Evolutionary conservation across 2,329 filamentous ascomycete genomes (phyloP).

Genomic region (Metarhizium guizhouense): DNA sequence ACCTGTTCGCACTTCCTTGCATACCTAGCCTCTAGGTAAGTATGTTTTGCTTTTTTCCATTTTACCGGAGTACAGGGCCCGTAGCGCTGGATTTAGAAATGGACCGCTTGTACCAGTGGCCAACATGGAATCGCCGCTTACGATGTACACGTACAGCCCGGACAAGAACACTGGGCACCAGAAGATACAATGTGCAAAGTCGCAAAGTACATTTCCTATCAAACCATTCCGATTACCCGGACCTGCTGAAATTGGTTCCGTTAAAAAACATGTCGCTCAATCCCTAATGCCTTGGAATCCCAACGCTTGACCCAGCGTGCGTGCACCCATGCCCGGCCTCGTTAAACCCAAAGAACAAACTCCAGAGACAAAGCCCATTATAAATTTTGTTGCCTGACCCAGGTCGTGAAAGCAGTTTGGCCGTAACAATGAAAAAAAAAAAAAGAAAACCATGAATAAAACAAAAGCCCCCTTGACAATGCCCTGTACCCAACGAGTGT

Average conservation of each 20-base stretch:
- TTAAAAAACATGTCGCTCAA: not conserved
- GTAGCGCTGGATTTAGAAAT: too few species aligned
- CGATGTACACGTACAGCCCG: too few species aligned
- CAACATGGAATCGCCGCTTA: too few species aligned
- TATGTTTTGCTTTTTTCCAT: not conserved
- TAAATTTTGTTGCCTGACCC: conserved; percentile 10
- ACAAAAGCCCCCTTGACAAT: not conserved
- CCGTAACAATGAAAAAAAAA: conserved; percentile 6
- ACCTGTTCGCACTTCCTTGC: not conserved
- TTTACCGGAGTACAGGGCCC: too few species aligned
- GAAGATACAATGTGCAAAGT: too few species aligned
- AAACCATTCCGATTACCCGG: not conserved
- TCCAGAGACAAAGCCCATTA: not conserved
- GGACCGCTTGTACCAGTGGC: too few species aligned
- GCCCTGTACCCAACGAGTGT: not conserved
- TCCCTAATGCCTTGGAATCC: not conserved
- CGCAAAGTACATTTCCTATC: too few species aligned
- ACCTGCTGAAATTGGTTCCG: not conserved
- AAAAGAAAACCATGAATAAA: not conserved
- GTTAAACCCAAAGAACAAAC: not conserved
- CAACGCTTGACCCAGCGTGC: not conserved
- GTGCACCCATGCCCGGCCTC: not conserved
- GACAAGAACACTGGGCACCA: too few species aligned
- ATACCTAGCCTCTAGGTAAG: not conserved
- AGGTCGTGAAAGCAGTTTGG: conserved; percentile 7